Evolutionary conservation across 2,329 filamentous ascomycete genomes (phyloP).

Genomic region (Colletotrichum karsti): DNA sequence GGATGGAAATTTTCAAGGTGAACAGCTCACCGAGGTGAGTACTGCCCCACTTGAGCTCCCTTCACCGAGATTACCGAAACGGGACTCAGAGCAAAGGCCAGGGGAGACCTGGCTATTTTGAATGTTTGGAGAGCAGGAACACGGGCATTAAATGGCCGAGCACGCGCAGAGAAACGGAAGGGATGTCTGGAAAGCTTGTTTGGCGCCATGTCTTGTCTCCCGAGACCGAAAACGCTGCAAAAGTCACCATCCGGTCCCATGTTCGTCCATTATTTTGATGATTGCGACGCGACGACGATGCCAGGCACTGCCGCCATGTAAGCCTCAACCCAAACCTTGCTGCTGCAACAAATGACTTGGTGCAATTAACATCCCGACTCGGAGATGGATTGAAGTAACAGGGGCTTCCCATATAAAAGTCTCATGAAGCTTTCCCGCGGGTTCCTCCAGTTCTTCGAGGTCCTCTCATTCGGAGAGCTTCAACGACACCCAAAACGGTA

Average conservation of each 20-base stretch:
- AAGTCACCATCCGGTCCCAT: not conserved
- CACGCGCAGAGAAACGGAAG: not conserved
- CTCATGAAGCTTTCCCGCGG: not conserved
- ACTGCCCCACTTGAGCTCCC: not conserved
- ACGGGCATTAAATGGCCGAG: not conserved
- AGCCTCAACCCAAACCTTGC: not conserved
- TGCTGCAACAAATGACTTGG: not conserved
- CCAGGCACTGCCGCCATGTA: not conserved
- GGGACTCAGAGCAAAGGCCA: not conserved
- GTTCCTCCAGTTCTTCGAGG: not conserved
- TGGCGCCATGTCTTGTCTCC: not conserved
- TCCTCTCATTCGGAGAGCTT: not conserved
- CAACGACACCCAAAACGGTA: not conserved
- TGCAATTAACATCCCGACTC: not conserved
- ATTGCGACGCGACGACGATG: not conserved
- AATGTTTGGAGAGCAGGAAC: not conserved
- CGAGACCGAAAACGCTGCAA: not conserved
- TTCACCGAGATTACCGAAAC: not conserved
- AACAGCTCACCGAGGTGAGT: not conserved
- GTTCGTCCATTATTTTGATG: not conserved
- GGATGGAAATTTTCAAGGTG: conserved; percentile 22
- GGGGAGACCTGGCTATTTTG: not conserved
- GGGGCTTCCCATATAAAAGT: not conserved
- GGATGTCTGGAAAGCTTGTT: not conserved
- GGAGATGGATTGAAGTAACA: not conserved